Percentiles rank a stretch among this genome's conserved stretches.
Conservation (phyloP, 805 yeast genomes). For the Wickerhamiella parazyma region DNA sequence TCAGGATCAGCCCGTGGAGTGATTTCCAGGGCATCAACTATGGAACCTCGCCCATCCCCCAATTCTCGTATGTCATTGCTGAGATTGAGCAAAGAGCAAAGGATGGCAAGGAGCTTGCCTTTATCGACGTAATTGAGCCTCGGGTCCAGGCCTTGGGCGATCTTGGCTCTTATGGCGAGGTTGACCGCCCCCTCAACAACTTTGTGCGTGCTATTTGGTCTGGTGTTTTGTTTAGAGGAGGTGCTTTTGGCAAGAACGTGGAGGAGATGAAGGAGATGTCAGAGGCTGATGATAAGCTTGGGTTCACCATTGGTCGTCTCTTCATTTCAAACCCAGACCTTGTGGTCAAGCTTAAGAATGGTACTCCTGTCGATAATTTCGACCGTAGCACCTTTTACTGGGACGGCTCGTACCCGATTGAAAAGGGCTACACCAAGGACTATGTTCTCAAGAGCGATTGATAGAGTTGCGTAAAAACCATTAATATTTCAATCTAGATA, state of each 20-base stretch:
- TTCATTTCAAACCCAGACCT: constrained; percentile 46
- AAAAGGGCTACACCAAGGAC: constrained; percentile 28
- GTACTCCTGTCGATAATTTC: constrained; percentile 31
- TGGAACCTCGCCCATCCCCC: constrained; percentile 26
- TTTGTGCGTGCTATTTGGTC: constrained; percentile 17
- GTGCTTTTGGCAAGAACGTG: constrained; percentile 14
- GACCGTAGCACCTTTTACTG: constrained; percentile 38
- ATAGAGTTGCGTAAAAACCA: too few species aligned
- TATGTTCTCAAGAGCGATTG: too few species aligned
- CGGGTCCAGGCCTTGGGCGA: constrained; percentile 25
- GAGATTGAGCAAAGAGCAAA: constrained; percentile 31
- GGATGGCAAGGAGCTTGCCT: constrained; percentile 31
- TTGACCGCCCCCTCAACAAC: constrained; percentile 10
- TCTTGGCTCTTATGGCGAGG: neutral
- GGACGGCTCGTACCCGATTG: constrained; percentile 18
- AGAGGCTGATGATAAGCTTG: constrained; percentile 18
- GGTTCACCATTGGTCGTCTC: constrained; percentile 35
- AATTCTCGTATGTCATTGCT: constrained; percentile 30
- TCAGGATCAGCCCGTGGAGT: constrained; percentile 31
- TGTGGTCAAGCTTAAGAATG: constrained; percentile 32
- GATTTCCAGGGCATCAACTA: constrained; percentile 22
- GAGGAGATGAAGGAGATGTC: constrained; percentile 12
- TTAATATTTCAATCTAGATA: neutral
- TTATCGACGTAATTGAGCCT: constrained; percentile 35
- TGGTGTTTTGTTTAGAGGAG: constrained; percentile 18